These are phyloP conservation scores for Ilex paraguariensis DNA, from an alignment of 305 asterid species.

Conservation along the genomic window DNA sequence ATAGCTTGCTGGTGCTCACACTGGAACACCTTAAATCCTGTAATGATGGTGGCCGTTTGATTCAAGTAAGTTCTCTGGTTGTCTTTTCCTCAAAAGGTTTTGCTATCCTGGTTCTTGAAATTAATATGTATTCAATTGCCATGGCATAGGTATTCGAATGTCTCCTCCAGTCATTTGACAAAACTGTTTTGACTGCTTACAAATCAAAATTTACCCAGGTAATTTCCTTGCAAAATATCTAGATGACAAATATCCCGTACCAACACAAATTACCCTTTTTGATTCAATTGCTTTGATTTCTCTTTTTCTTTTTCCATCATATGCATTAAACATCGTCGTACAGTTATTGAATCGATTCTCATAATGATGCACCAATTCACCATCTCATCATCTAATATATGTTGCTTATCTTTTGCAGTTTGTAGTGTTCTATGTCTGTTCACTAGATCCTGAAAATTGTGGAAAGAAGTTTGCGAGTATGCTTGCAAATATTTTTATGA, in stretches of 20 bases:
- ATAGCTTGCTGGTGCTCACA: slow-evolving; percentile 73
- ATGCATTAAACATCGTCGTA: neutral
- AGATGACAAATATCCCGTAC: neutral
- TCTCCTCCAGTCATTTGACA: slow-evolving; percentile 77
- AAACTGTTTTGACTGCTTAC: slow-evolving; percentile 75
- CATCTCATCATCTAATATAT: neutral
- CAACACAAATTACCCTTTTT: neutral
- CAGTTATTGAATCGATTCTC: neutral
- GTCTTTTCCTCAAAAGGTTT: slow-evolving; percentile 6
- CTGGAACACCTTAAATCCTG: slow-evolving; percentile 70
- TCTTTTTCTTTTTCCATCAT: neutral
- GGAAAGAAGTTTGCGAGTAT: slow-evolving; percentile 51
- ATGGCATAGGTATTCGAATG: slow-evolving; percentile 70
- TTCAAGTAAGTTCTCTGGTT: slow-evolving; percentile 35
- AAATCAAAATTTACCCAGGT: slow-evolving; percentile 97
- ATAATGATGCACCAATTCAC: neutral
- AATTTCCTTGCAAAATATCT: slow-evolving; percentile 9
- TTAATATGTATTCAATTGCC: slow-evolving; percentile 21
- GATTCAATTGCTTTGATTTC: neutral
- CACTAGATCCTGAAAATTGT: slow-evolving; percentile 85
- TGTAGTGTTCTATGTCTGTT: slow-evolving; percentile 90
- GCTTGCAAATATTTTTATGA: slow-evolving; percentile 50
- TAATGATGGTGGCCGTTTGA: slow-evolving; percentile 49
- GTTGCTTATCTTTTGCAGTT: slow-evolving; percentile 49
- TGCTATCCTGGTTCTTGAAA: slow-evolving; percentile 10